Conservation (phyloP, 805 yeast genomes). For the Hanseniaspora osmophila region DNA sequence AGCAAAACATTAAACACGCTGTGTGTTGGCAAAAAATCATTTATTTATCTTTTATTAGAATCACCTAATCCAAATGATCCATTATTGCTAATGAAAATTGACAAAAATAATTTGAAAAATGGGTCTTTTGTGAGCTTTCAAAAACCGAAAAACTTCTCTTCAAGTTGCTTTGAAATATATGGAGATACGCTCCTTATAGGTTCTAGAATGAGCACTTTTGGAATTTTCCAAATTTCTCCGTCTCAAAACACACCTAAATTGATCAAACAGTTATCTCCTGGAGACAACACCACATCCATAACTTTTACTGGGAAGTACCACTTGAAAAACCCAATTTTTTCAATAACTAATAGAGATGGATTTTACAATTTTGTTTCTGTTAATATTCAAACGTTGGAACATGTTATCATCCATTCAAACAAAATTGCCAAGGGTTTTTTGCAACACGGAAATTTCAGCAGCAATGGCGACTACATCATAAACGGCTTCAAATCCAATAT, state of each 20-base stretch:
- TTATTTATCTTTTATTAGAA: slow-evolving; percentile 35
- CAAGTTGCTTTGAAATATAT: slow-evolving; percentile 42
- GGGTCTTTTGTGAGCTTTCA: slow-evolving; percentile 12
- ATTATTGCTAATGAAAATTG: slow-evolving; percentile 30
- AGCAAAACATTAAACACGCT: slow-evolving; percentile 5
- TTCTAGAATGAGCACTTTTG: slow-evolving; percentile 56
- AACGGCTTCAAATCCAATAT: slow-evolving; percentile 74
- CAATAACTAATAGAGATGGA: slow-evolving; percentile 55
- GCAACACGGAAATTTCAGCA: slow-evolving; percentile 50
- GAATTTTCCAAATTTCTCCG: slow-evolving; percentile 26
- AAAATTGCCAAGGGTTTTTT: slow-evolving; percentile 61
- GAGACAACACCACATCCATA: slow-evolving; percentile 56
- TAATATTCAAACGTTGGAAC: slow-evolving; percentile 11
- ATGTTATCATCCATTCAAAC: slow-evolving; percentile 36
- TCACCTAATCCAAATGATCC: slow-evolving; percentile 55
- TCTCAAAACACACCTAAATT: slow-evolving; percentile 10
- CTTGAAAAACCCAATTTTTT: slow-evolving; percentile 17
- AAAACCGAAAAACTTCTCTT: slow-evolving; percentile 38
- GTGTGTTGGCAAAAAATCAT: too few species aligned
- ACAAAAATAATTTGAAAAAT: slow-evolving; percentile 17
- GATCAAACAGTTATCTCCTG: slow-evolving; percentile 38
- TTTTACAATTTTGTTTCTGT: slow-evolving; percentile 32
- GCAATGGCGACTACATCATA: slow-evolving; percentile 36
- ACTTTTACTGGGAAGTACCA: slow-evolving; percentile 20
- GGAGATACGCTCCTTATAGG: slow-evolving; percentile 41